phyloP scores from a whole-genome alignment of 2,329 filamentous ascomycete genomes.

The Arthrobotrys pseudoclavata region DNA sequence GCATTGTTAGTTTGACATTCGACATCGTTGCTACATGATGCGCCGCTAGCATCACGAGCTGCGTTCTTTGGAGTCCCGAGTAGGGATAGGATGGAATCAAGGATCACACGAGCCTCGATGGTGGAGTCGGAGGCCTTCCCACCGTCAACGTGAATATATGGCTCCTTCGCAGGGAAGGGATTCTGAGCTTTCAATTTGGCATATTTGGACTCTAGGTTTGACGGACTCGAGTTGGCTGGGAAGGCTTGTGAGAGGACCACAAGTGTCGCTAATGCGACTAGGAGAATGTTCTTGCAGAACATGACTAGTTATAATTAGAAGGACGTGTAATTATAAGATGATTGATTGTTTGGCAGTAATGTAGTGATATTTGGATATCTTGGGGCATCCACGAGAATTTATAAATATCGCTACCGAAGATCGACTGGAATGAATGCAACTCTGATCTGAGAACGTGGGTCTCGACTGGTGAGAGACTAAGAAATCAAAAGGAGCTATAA shows the following conservation, averaged over 20 bases:
- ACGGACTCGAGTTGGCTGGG: constrained; percentile 5
- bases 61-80: not conserved
- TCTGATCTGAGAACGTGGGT: not conserved
- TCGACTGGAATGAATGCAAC: not conserved
- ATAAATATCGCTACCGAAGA: constrained; percentile 25
- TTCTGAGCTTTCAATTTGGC: constrained; percentile 20
- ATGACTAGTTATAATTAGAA: constrained; percentile 4
- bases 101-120: not conserved
- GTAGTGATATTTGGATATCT: not conserved
- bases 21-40: constrained; percentile 15
- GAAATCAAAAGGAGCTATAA: not conserved
- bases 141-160: constrained; percentile 26
- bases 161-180: constrained; percentile 29
- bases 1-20: constrained; percentile 33
- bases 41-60: not conserved
- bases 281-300: constrained; percentile 37
- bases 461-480: not conserved
- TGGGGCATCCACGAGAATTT: constrained; percentile 13
- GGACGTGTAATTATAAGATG: not conserved
- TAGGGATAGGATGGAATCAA: not conserved
- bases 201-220: not conserved
- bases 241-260: constrained; percentile 15
- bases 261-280: constrained; percentile 20
- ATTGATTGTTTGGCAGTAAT: not conserved
- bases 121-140: not conserved